Evolutionary conservation across 495 filamentous ascomycete species (phyloP).

Genomic region (Podospora pseudocomata): DNA sequence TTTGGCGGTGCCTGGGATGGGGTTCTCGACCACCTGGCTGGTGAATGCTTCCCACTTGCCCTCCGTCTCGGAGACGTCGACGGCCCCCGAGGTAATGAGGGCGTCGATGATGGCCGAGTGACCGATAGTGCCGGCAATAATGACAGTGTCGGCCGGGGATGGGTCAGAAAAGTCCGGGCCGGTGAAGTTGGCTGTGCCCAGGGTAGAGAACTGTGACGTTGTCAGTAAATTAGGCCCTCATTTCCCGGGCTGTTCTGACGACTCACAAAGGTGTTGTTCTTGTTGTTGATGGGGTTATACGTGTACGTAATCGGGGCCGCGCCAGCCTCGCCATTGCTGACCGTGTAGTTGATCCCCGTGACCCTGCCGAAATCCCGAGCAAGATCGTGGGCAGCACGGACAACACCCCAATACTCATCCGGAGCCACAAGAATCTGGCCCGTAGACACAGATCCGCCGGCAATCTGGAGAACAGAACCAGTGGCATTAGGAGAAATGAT

Average conservation of each 20-base stretch:
- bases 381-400: slow-evolving; percentile 63
- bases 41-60: slow-evolving; percentile 70
- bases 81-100: slow-evolving; percentile 50
- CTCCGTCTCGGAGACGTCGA: slow-evolving; percentile 52
- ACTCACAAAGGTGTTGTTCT: slow-evolving; percentile 47
- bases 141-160: slow-evolving; percentile 47
- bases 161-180: slow-evolving; percentile 46
- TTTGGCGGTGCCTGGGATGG: slow-evolving; percentile 52
- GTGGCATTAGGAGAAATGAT: slow-evolving; percentile 49
- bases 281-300: slow-evolving; percentile 43
- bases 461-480: slow-evolving; percentile 42
- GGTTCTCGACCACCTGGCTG: slow-evolving; percentile 55
- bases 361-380: slow-evolving; percentile 69
- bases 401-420: slow-evolving; percentile 63
- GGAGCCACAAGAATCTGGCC: slow-evolving; percentile 51
- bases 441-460: slow-evolving; percentile 40
- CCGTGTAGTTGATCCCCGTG: slow-evolving; percentile 57
- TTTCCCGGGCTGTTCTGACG: too few species aligned
- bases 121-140: slow-evolving; percentile 68
- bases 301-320: slow-evolving; percentile 37
- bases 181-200: slow-evolving; percentile 39
- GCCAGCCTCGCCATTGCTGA: slow-evolving; percentile 46
- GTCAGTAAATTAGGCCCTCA: not conserved
- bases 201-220: slow-evolving; percentile 39
- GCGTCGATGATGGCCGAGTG: slow-evolving; percentile 57